Percentiles rank a stretch among this genome's conserved stretches.
Evolutionary conservation across 2,329 filamentous ascomycete genomes (phyloP).

Genomic region (Didymella arachidicola): DNA sequence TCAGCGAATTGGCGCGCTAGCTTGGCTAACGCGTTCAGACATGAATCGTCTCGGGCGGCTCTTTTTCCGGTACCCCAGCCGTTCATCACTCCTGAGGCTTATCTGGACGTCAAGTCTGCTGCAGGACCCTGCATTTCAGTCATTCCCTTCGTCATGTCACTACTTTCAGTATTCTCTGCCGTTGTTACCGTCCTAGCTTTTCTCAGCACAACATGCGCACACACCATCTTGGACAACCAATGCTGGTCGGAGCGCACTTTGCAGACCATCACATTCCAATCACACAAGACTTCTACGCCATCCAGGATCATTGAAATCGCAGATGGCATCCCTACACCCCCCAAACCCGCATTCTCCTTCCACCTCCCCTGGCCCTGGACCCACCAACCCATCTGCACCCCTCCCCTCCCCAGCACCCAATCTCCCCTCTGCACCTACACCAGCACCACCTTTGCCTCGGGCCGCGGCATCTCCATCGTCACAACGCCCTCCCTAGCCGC

Average conservation of each 20-base stretch:
- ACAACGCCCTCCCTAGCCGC: conserved; percentile 42
- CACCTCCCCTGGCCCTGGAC: conserved; percentile 35
- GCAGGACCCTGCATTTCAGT: conserved; percentile 9
- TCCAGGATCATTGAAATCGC: conserved; percentile 2
- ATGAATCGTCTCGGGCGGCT: conserved; percentile 27
- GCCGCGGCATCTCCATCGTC: conserved; percentile 46
- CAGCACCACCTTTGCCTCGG: conserved; percentile 33
- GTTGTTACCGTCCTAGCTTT: background rate
- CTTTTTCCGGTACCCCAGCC: conserved; percentile 11
- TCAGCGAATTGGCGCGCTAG: conserved; percentile 6
- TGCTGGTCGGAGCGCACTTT: conserved; percentile 35
- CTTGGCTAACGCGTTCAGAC: conserved; percentile 19
- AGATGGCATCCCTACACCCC: background rate
- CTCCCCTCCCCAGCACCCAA: conserved; percentile 20
- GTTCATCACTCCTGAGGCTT: conserved; percentile 17
- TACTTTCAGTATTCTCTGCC: background rate
- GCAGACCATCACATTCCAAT: conserved; percentile 7
- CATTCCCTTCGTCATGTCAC: background rate
- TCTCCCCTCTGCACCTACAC: conserved; percentile 44
- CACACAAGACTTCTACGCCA: conserved; percentile 19
- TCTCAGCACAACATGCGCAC: background rate
- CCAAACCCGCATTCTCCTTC: background rate
- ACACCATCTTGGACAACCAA: conserved; percentile 26
- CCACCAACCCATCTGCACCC: conserved; percentile 38
- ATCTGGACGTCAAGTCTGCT: conserved; percentile 5